Evolutionary conservation across 768 basidiomycete genomes (phyloP), one percentile per base, ranked within the genome.

Genomic region (Tephrocybe sp.): DNA sequence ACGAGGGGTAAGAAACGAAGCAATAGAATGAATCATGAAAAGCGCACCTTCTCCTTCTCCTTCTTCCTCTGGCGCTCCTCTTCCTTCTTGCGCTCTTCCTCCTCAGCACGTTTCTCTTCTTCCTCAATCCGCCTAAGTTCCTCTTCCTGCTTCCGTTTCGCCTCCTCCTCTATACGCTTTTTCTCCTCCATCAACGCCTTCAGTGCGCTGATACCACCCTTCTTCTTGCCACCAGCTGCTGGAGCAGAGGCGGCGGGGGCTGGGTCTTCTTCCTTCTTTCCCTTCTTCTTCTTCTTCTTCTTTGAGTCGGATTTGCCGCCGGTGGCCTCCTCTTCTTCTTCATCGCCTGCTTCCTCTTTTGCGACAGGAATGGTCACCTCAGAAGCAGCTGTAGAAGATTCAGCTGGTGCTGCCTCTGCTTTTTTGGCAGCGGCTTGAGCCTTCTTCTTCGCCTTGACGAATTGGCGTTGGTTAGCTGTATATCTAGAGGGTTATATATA

Each of bases 151-250:
- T 63, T 70, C 36, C 72, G 74, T 54, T 73, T 78, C 2, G 84
- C 88, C 69, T 95, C 94, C 64, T 97, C 95, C 66, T 95, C 92
- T 15, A 91, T 40, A 17, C 86, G 76, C 68, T 88, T 90, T 78
- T 92, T 91, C 71, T 91, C 90, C 63, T 95, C 94, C 87, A 98
- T 87, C 68, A 94, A 73, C 24, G 92, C 93, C 69, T 83, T 90
- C 67, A 98, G 68, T 2, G 91, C 94, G 53, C 87, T 79, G 55
- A 99, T 77, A 48, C 84, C 90, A 9, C 78, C 81, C 67, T 88
- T 90, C 76, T 90, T 91, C 70, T 89, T 89, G 36, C 68, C 66
- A 15, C 72, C 60, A 34, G 76, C 66, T 9, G 73, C 60, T 18
- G 72, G 64, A 2, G 76, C 70, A 37, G 79, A 72, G 10, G 75